Evolutionary conservation across 768 basidiomycete genomes (phyloP), one percentile per base, ranked within the genome.

Genomic region (Termitomyces heimii): DNA sequence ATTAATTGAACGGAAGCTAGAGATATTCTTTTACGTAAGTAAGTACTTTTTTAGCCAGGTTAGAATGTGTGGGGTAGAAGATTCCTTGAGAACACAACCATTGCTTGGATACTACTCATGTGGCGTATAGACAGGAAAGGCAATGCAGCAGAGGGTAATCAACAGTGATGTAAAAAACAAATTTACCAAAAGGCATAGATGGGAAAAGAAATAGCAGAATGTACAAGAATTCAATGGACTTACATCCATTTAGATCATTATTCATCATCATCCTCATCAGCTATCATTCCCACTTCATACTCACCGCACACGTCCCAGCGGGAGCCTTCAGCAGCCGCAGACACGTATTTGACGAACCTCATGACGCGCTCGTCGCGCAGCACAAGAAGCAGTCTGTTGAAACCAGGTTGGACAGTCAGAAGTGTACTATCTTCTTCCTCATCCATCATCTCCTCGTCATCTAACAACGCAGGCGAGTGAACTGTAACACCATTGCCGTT

Each of bases 311-410:
- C 74, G 68, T 98, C 96, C 94, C 94, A 98, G 54, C 96, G 77
- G 29, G 92, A 94, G 9, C 94, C 92, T 52, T 86, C 83, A 0
- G 96, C 96, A 1, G 86, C 84, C 16, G 91, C 92, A 28, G 89
- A 90, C 20, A 98, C 83, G 65, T 98, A 98, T 70, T 98, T 98
- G 61, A 95, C 92, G 68, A 98, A 98, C 42, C 83, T 83, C 85
- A 98, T 87, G 47, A 98, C 94, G 20, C 89, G 83, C 66, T 94
- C 90, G 70, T 98, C 96, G 16, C 96, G 82, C 56, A 98, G 75
- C 24, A 98, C 95, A 37, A 98, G 78, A 29, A 95, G 76, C 9
- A 98, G 77, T 18, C 86, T 81, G 70, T 98, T 98, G 74, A 93
- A 98, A 4, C 88, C 88, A 0, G 94, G 90, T 62, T 92, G 89